Percentiles rank a stretch among this genome's conserved stretches.
Evolutionary conservation across 768 basidiomycete species (phyloP).

Genomic region (Mycena olivaceomarginata): DNA sequence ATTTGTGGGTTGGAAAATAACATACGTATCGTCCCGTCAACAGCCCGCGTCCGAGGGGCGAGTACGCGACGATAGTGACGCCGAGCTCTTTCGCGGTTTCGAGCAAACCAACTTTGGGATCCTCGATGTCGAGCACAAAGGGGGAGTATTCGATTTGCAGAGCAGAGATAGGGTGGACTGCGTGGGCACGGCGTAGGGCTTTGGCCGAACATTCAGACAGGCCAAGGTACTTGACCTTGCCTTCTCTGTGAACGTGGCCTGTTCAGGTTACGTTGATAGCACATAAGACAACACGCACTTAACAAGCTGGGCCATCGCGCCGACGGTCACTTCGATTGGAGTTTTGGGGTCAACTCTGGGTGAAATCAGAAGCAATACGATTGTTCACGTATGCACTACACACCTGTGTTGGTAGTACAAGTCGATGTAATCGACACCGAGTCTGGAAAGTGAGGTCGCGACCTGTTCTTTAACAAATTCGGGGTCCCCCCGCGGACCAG

Average conservation of each 20-base stretch:
- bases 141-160: conserved; percentile 67
- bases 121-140: conserved; percentile 66
- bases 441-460: conserved; percentile 55
- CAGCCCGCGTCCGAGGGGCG: conserved; percentile 70
- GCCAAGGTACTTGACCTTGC: conserved; percentile 70
- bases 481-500: conserved; percentile 55
- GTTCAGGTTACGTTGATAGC: conserved; percentile 25
- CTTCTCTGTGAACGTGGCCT: conserved; percentile 50
- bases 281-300: conserved; percentile 53
- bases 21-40: conserved; percentile 66
- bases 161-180: conserved; percentile 66
- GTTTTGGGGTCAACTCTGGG: conserved; percentile 47
- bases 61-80: conserved; percentile 67
- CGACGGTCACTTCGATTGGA: conserved; percentile 57
- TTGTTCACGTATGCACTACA: background rate
- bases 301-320: conserved; percentile 59
- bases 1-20: background rate
- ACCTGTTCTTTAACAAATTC: conserved; percentile 58
- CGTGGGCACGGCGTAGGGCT: conserved; percentile 69
- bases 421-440: conserved; percentile 57
- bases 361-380: background rate
- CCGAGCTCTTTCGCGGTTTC: conserved; percentile 65
- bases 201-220: conserved; percentile 68
- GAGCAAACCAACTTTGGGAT: conserved; percentile 60
- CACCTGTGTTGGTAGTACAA: conserved; percentile 60